A percentile compares a stretch with the other conserved stretches of the same genome.
Conservation (phyloP, 2,329 filamentous ascomycete genomes). For the Daldinia sp. region DNA sequence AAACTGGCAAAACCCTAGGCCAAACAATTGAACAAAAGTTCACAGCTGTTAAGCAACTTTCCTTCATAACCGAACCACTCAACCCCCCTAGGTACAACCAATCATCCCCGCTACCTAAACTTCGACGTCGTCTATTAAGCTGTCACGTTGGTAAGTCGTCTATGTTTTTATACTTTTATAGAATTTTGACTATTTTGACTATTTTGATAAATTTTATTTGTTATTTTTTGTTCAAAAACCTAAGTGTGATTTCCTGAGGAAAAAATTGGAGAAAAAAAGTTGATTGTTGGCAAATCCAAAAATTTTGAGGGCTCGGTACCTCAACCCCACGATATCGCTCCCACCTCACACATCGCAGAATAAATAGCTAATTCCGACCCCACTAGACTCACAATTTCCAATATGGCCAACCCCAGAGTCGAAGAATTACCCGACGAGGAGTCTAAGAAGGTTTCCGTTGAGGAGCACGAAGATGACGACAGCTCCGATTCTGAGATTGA, state of each 20-base stretch:
- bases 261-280: no score
- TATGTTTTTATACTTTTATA: no score
- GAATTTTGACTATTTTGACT: no score
- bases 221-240: no score
- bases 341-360: slow-evolving; percentile 16
- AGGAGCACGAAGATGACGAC: slow-evolving; percentile 73
- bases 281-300: neutral
- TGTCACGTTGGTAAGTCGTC: slow-evolving; percentile 3
- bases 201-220: no score
- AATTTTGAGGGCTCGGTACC: slow-evolving; percentile 4
- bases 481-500: slow-evolving; percentile 82
- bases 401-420: slow-evolving; percentile 96
- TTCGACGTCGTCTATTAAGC: slow-evolving; percentile 5
- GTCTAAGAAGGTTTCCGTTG: slow-evolving; percentile 79
- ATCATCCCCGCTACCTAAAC: slow-evolving; percentile 36
- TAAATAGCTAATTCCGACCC: slow-evolving; percentile 23
- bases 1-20: slow-evolving; percentile 28
- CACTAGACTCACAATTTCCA: slow-evolving; percentile 35
- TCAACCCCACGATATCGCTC: slow-evolving; percentile 16
- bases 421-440: slow-evolving; percentile 96
- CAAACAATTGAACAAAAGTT: slow-evolving; percentile 32
- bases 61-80: slow-evolving; percentile 31
- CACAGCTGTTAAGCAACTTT: slow-evolving; percentile 32
- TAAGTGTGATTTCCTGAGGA: no score
- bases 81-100: slow-evolving; percentile 31